These are phyloP conservation scores for Aulographum hederae DNA, from an alignment of 2,329 filamentous ascomycete species.

Conservation along the genomic window DNA sequence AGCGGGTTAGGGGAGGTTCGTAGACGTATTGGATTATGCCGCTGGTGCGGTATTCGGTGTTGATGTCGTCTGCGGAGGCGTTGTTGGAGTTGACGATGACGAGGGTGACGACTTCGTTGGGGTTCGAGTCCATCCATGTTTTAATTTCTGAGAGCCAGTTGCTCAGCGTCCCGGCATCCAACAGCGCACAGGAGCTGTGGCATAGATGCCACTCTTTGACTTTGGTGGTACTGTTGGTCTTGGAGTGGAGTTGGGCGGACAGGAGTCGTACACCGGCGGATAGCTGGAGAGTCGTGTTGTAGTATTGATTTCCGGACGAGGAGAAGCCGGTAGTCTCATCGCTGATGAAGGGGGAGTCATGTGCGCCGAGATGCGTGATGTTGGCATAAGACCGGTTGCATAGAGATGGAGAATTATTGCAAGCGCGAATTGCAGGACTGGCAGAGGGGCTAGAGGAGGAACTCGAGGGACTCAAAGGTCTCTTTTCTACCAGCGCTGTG, in stretches of 20 bases:
- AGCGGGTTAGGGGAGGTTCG: slow-evolving; percentile 11
- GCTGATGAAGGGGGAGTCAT: slow-evolving; percentile 55
- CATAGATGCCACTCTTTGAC: slow-evolving; percentile 41
- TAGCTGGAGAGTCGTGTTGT: slow-evolving; percentile 53
- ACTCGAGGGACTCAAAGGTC: too few relatives aligned
- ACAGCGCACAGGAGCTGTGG: slow-evolving; percentile 46
- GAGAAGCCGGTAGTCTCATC: slow-evolving; percentile 43
- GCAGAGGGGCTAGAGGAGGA: too few relatives aligned
- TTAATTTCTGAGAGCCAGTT: slow-evolving; percentile 47
- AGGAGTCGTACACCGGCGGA: slow-evolving; percentile 54
- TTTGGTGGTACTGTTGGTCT: slow-evolving; percentile 21
- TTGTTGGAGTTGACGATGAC: slow-evolving; percentile 54
- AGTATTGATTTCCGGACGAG: slow-evolving; percentile 53
- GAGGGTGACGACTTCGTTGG: slow-evolving; percentile 59
- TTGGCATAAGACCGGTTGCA: slow-evolving; percentile 56
- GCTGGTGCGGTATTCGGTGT: slow-evolving; percentile 24
- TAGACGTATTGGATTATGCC: slow-evolving; percentile 44
- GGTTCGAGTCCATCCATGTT: slow-evolving; percentile 49
- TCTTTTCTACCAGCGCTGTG: too few relatives aligned
- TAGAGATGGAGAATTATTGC: slow-evolving; percentile 66
- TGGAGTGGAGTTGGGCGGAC: slow-evolving; percentile 51
- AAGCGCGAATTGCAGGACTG: too few relatives aligned
- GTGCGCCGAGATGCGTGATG: slow-evolving; percentile 61
- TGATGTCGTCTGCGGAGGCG: slow-evolving; percentile 34
- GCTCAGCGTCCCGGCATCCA: slow-evolving; percentile 50